phyloP scores from a whole-genome alignment of 1,284 basidiomycete genomes.

The Malassezia psittaci region DNA sequence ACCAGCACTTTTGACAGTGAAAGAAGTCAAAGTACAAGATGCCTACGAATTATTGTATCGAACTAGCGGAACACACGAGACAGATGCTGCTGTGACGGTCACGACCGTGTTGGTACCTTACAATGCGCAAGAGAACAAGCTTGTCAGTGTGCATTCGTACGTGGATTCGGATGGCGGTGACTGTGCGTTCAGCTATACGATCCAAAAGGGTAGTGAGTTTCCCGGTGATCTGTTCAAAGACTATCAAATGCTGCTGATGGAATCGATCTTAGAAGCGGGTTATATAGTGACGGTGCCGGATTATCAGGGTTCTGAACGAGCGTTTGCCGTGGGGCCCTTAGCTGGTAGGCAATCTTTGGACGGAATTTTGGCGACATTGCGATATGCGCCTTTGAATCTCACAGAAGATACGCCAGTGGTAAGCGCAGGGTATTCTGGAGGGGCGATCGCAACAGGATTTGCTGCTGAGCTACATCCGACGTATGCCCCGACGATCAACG shows the following conservation, averaged over 20 bases:
- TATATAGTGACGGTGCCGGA: constrained; percentile 35
- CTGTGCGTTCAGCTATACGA: constrained; percentile 26
- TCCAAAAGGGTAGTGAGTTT: constrained; percentile 12
- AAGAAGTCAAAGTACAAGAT: constrained; percentile 8
- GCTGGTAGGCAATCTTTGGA: constrained; percentile 28
- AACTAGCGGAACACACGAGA: constrained; percentile 7
- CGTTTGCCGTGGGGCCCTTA: constrained; percentile 27
- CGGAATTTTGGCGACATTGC: constrained; percentile 20
- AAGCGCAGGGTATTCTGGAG: constrained; percentile 27
- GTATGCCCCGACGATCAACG: constrained; percentile 27
- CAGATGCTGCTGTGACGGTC: constrained; percentile 13
- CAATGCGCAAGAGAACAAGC: constrained; percentile 20
- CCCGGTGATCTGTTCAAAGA: background rate
- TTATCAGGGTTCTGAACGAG: constrained; percentile 22
- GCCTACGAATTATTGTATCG: constrained; percentile 29
- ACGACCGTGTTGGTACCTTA: constrained; percentile 25
- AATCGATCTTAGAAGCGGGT: constrained; percentile 12
- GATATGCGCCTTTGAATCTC: constrained; percentile 5
- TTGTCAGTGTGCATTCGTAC: constrained; percentile 21
- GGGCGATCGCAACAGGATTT: constrained; percentile 27
- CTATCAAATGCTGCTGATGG: background rate
- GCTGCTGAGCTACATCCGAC: constrained; percentile 13
- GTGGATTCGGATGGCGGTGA: constrained; percentile 22
- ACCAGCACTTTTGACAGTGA: background rate
- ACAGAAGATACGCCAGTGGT: constrained; percentile 17